Percentiles rank a stretch among this genome's conserved stretches.
Evolutionary conservation across 305 asterid genomes (phyloP).

Genomic region (Striga hermonthica): DNA sequence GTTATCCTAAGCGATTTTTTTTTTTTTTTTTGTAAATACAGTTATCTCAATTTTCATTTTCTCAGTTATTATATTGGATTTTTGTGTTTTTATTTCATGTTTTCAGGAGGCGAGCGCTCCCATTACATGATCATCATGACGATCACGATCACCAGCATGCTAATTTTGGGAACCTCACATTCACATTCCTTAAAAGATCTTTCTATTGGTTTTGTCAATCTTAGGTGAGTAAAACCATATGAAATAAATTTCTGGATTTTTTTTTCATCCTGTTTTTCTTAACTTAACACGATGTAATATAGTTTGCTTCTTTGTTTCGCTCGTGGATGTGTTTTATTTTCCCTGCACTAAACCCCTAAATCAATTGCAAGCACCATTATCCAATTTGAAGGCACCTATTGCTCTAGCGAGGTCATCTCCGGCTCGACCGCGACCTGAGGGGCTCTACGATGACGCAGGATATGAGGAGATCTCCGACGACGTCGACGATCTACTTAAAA

Average conservation of each 20-base stretch:
- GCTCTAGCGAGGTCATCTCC: too few species aligned
- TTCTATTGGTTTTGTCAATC: constrained; percentile 74
- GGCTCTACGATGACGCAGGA: too few species aligned
- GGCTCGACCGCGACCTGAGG: too few species aligned
- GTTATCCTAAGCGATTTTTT: neutral
- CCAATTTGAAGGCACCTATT: too few species aligned
- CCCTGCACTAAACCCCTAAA: too few species aligned
- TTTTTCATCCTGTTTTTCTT: constrained; percentile 27
- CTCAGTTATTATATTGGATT: constrained; percentile 20
- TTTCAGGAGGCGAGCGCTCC: constrained; percentile 78
- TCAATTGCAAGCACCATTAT: too few species aligned
- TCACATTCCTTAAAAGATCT: constrained; percentile 90
- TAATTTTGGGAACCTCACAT: constrained; percentile 61
- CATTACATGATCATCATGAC: constrained; percentile 66
- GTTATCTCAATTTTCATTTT: too few species aligned
- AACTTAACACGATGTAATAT: constrained; percentile 9
- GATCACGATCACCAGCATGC: constrained; percentile 52
- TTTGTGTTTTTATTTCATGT: constrained; percentile 9
- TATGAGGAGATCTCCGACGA: too few species aligned
- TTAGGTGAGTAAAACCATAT: constrained; percentile 51
- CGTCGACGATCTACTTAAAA: too few species aligned
- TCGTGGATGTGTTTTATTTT: constrained; percentile 12
- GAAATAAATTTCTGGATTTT: too few species aligned
- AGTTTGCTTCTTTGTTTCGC: constrained; percentile 14
- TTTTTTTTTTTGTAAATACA: too few species aligned